These are phyloP conservation scores for Wickerhamiella azyma DNA, from an alignment of 805 yeast species.

Conservation along the genomic window DNA sequence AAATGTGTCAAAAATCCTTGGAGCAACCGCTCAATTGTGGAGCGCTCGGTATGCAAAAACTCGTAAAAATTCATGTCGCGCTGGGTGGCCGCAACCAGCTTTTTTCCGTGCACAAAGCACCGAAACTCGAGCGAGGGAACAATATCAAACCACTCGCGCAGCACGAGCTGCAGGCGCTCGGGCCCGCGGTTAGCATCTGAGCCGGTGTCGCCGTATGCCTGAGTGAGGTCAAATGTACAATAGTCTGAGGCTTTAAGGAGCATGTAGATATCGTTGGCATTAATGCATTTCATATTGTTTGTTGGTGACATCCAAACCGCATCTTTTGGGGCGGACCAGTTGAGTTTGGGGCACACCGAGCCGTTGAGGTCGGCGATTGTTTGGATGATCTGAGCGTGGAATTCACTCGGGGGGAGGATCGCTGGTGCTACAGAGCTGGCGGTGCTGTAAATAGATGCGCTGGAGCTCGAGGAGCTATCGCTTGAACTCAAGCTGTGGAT, in stretches of 20 bases:
- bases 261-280: conserved; percentile 63
- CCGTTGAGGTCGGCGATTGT: conserved; percentile 38
- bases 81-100: conserved; percentile 64
- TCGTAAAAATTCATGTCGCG: conserved; percentile 76
- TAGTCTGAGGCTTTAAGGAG: conserved; percentile 79
- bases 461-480: not conserved
- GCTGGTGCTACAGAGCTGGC: no score
- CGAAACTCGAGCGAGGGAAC: conserved; percentile 90
- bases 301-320: conserved; percentile 82
- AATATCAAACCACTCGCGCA: conserved; percentile 69
- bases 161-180: conserved; percentile 32
- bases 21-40: conserved; percentile 35
- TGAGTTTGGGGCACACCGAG: conserved; percentile 71
- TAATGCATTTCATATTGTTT: conserved; percentile 57
- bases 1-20: conserved; percentile 34
- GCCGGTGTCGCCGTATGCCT: conserved; percentile 42
- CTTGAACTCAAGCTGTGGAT: conserved; percentile 21
- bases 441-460: no score
- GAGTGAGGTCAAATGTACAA: conserved; percentile 67
- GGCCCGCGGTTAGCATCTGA: conserved; percentile 7
- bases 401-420: conserved; percentile 34
- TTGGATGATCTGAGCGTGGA: conserved; percentile 40
- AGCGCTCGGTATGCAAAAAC: conserved; percentile 43
- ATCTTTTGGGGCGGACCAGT: conserved; percentile 97
- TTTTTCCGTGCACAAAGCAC: conserved; percentile 54